Evolutionary conservation across 192 early-diverging fungal genomes (phyloP), one percentile per base, ranked within the genome.

Genomic region (Backusella luteola): DNA sequence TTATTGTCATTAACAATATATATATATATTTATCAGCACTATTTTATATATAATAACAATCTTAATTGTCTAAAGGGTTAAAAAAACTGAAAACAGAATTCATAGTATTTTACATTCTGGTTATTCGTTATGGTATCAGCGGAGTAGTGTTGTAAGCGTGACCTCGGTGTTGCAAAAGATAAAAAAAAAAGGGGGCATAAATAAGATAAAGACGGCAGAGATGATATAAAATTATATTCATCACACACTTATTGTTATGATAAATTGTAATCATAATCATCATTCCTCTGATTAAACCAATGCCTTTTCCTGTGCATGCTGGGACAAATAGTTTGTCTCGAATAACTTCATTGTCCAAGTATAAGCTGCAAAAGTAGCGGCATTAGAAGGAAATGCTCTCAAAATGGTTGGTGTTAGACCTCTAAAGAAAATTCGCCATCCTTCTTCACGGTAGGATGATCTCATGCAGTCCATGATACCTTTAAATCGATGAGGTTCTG

Each of bases 321-420:
- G 29, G 67, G 67, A 35, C 26, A 71, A 46, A 8, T 34, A 41
- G 0, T 44, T 71, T 29, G 39, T 19, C 39, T 71, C 39, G 42
- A 69, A 59, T 70, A 79, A 71, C 29, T 66, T 74, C 88, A 89
- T 83, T n/a, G 87, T 80, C 52, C 80, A 79, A 1, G 85, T 85
- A 73, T 89, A 89, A n/a, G 85, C 87, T 63, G 84, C 76, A 77
- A 89, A 88, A 5, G 88, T 89, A 23, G 88, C 87, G 6, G 88
- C 88, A 68, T 89, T 89, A 26, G 84, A 89, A 7, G 88, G 88
- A 59, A 89, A 89, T 2, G 88, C 88, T 38, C 88, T 69, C 26
- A 89, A 78, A 52, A 89, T 85, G 9, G 88, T 89, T 15, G 88
- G 87, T 34, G 83, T 88, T 34, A 88, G 69, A 41, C 88, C 88